Evolutionary conservation across 2,329 filamentous ascomycete species (phyloP).

Genomic region (Aspergillus jensenii): DNA sequence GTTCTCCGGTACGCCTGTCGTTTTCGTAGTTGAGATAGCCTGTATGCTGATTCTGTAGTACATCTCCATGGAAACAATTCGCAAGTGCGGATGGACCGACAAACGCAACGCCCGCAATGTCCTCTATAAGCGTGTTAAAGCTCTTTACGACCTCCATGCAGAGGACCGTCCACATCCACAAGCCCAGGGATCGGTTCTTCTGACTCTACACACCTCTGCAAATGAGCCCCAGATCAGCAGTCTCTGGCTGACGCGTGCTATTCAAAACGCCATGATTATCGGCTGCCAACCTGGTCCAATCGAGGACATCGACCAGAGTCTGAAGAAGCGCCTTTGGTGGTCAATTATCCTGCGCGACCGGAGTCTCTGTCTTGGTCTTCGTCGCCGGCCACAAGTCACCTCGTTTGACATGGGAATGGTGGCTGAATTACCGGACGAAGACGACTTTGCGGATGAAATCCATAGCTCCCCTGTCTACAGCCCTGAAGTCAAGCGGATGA

Average conservation of each 20-base stretch:
- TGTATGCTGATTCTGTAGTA: constrained; percentile 28
- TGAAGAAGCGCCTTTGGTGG: constrained; percentile 56
- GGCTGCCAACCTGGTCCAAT: constrained; percentile 45
- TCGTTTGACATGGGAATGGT: constrained; percentile 49
- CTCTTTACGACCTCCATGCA: constrained; percentile 31
- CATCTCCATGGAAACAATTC: constrained; percentile 48
- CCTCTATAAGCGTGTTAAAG: constrained; percentile 48
- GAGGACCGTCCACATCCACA: constrained; percentile 25
- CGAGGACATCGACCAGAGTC: constrained; percentile 32
- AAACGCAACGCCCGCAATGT: constrained; percentile 47
- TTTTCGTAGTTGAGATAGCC: background rate
- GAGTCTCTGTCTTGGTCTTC: constrained; percentile 50
- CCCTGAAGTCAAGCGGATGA: constrained; percentile 44
- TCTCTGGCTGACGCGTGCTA: constrained; percentile 50
- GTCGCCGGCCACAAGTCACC: constrained; percentile 53
- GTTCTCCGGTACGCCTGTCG: constrained; percentile 32
- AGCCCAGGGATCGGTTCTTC: constrained; percentile 32
- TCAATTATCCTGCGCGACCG: constrained; percentile 55
- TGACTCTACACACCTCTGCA: constrained; percentile 42
- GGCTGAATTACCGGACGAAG: constrained; percentile 37
- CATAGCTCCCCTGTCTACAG: constrained; percentile 48
- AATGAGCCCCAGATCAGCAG: constrained; percentile 30
- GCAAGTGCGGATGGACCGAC: constrained; percentile 40
- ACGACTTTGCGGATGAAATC: constrained; percentile 51
- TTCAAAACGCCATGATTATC: constrained; percentile 51